These are phyloP conservation scores for Aristolochia californica DNA, from an alignment of 164 flowering plant species.

Conservation along the genomic window DNA sequence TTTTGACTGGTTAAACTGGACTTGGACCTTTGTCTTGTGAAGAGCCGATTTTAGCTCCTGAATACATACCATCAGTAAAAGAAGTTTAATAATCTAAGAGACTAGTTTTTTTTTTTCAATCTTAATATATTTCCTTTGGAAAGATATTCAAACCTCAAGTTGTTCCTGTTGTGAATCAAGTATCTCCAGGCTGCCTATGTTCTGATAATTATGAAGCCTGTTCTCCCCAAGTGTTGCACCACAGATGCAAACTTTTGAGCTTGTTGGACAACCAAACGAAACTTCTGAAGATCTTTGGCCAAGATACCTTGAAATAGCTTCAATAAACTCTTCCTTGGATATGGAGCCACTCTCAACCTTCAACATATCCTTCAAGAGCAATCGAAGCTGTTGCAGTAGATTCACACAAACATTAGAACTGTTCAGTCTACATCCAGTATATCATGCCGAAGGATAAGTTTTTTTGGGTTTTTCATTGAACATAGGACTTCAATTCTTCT, in stretches of 20 bases:
- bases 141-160: constrained; percentile 38
- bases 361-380: constrained; percentile 44
- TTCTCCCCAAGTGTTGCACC: constrained; percentile 30
- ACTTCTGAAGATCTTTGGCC: constrained; percentile 21
- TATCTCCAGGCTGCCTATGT: constrained; percentile 18
- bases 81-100: constrained; percentile 1
- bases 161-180: constrained; percentile 40
- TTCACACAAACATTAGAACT: not conserved
- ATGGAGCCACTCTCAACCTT: constrained; percentile 23
- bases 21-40: constrained; percentile 33
- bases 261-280: constrained; percentile 37
- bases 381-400: constrained; percentile 40
- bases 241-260: constrained; percentile 44
- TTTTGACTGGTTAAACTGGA: constrained; percentile 28
- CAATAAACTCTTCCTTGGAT: constrained; percentile 41
- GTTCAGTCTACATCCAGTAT: not conserved
- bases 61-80: not conserved
- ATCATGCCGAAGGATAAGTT: too few relatives aligned
- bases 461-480: too few relatives aligned
- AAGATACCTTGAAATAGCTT: constrained; percentile 51
- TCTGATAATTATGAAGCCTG: constrained; percentile 4
- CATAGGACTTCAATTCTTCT: too few relatives aligned
- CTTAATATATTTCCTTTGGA: not conserved
- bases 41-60: constrained; percentile 48
- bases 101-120: not conserved